Evolutionary conservation across 1,284 basidiomycete genomes (phyloP).

Genomic region (Trichosporon inkin): DNA sequence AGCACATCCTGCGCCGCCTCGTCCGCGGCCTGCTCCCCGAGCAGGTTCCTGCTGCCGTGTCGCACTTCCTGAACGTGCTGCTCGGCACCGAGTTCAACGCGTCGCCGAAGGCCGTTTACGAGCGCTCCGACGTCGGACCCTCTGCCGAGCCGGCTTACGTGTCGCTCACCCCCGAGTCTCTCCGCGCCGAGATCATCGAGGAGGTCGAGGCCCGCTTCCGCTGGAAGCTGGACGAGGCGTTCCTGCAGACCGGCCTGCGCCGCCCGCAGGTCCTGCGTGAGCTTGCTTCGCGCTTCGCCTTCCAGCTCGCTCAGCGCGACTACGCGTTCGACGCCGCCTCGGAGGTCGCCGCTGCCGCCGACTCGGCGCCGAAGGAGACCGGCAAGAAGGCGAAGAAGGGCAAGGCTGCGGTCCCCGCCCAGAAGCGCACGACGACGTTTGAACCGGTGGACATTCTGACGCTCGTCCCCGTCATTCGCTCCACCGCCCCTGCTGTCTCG

Average conservation of each 20-base stretch:
- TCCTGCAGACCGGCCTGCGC: conserved; percentile 47
- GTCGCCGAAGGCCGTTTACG: conserved; percentile 49
- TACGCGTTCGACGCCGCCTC: conserved; percentile 49
- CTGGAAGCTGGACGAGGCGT: conserved; percentile 50
- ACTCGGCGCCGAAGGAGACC: conserved; percentile 19
- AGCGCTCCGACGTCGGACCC: conserved; percentile 40
- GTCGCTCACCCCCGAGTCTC: conserved; percentile 52
- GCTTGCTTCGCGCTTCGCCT: conserved; percentile 54
- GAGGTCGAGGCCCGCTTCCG: conserved; percentile 55
- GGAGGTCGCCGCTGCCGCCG: conserved; percentile 30
- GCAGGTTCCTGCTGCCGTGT: conserved; percentile 50
- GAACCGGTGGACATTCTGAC: conserved; percentile 55
- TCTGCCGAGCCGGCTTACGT: conserved; percentile 49
- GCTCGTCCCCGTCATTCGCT: conserved; percentile 55
- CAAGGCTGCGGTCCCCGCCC: conserved; percentile 22
- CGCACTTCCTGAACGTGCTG: conserved; percentile 60
- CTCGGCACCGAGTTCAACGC: conserved; percentile 53
- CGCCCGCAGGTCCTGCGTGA: conserved; percentile 55
- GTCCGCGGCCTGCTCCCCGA: conserved; percentile 47
- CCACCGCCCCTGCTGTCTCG: conserved; percentile 52
- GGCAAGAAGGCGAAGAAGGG: conserved; percentile 48
- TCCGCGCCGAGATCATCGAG: conserved; percentile 49
- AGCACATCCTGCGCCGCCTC: conserved; percentile 54
- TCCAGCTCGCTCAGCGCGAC: conserved; percentile 55
- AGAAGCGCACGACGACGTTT: conserved; percentile 48